Evolutionary conservation across 31 red algal genomes (phyloP).

Genomic region (Bonnemaisonia californica): DNA sequence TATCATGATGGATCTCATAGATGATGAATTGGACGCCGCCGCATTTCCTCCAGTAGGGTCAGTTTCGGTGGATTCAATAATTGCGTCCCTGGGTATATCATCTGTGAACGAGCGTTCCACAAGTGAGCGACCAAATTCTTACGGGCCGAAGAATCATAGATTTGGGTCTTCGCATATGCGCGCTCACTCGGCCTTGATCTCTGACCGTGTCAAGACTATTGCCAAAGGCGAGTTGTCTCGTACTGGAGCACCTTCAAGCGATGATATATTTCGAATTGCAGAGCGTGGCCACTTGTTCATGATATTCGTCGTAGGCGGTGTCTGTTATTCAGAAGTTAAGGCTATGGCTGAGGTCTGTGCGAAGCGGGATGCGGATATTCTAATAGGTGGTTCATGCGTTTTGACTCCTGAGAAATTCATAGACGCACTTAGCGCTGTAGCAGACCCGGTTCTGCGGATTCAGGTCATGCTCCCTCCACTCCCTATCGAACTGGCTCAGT

Average conservation of each 20-base stretch:
- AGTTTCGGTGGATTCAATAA: constrained; percentile 72
- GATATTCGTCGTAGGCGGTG: constrained; percentile 81
- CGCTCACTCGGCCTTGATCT: no score
- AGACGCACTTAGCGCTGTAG: constrained; percentile 51
- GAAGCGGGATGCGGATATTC: constrained; percentile 59
- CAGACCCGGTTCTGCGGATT: constrained; percentile 70
- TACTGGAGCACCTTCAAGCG: constrained; percentile 2
- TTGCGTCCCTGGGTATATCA: constrained; percentile 37
- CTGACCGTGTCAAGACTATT: no score
- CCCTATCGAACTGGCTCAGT: constrained; percentile 69
- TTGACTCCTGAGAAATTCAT: constrained; percentile 67
- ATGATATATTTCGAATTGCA: constrained; percentile 30
- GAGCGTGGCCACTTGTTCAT: constrained; percentile 71
- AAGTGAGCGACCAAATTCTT: neutral
- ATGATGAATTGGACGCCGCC: constrained; percentile 55
- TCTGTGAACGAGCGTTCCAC: neutral
- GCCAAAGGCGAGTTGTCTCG: neutral
- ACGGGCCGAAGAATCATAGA: neutral
- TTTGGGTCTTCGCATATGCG: no score
- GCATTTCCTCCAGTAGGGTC: constrained; percentile 54
- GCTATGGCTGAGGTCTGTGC: constrained; percentile 74
- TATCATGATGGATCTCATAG: constrained; percentile 83
- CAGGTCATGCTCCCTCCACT: constrained; percentile 84
- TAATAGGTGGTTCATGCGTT: constrained; percentile 77
- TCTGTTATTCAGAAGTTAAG: constrained; percentile 78